phyloP scores from a whole-genome alignment of 345 rosid genomes.

The Aquilaria malaccensis region DNA sequence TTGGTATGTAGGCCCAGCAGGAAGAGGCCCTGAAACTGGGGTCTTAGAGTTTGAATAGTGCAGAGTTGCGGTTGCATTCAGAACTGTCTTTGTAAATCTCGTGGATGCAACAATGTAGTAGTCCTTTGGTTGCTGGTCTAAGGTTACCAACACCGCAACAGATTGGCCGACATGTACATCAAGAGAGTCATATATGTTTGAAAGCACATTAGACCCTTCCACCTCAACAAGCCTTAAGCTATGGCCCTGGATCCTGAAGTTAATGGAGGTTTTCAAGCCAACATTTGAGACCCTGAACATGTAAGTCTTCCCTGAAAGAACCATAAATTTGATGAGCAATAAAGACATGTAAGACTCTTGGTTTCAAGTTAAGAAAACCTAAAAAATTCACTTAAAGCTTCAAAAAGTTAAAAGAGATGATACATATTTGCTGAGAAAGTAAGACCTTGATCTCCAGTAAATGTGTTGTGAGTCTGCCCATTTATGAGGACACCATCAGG shows the following conservation, averaged over 20 bases:
- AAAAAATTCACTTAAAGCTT: too few species aligned
- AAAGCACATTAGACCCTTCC: conserved; percentile 81
- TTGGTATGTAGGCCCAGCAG: conserved; percentile 42
- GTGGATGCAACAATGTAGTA: conserved; percentile 77
- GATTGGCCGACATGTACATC: conserved; percentile 93
- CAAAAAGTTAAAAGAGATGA: too few species aligned
- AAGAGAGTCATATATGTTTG: conserved; percentile 64
- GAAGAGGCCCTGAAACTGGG: conserved; percentile 60
- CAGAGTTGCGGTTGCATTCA: conserved; percentile 46
- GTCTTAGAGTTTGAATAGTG: conserved; percentile 58
- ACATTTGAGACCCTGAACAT: conserved; percentile 86
- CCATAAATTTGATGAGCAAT: neutral
- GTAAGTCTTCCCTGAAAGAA: conserved; percentile 66
- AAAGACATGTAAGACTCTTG: too few species aligned
- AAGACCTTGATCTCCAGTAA: conserved; percentile 57
- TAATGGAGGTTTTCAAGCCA: conserved; percentile 59
- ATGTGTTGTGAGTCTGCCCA: conserved; percentile 42
- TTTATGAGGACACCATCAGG: conserved; percentile 65
- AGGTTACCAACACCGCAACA: conserved; percentile 59
- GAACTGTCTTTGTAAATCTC: conserved; percentile 38
- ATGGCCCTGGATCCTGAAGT: conserved; percentile 88
- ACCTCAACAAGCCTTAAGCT: conserved; percentile 76
- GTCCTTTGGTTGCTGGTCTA: conserved; percentile 68
- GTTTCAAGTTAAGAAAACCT: too few species aligned
- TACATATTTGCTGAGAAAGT: too few species aligned